Evolutionary conservation across 2,329 filamentous ascomycete genomes (phyloP).

Genomic region (Epichloe sp.): DNA sequence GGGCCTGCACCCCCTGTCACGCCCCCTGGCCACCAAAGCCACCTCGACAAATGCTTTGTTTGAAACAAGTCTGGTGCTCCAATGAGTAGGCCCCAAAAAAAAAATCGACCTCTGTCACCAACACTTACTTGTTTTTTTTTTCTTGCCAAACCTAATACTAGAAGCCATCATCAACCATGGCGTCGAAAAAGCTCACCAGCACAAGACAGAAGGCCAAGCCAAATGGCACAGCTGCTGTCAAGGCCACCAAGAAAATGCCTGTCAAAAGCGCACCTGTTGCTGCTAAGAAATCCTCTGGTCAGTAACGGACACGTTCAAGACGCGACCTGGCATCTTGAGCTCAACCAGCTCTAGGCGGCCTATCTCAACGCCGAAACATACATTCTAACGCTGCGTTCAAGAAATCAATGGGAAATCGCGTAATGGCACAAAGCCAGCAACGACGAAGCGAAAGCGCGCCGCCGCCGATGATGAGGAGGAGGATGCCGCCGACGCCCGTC

Average conservation of each 20-base stretch:
- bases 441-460: constrained; percentile 6
- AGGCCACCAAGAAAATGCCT: constrained; percentile 2
- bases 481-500: constrained; percentile 1
- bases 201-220: constrained; percentile 1
- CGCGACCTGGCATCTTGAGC: not conserved
- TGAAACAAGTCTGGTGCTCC: too few species aligned
- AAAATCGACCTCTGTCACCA: not conserved
- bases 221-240: not conserved
- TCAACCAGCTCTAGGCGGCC: not conserved
- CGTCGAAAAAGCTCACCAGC: constrained; percentile 4
- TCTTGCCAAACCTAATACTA: not conserved
- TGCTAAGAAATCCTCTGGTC: constrained; percentile 4
- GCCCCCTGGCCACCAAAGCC: too few species aligned
- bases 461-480: constrained; percentile 3
- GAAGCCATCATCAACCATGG: constrained; percentile 2
- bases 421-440: constrained; percentile 1
- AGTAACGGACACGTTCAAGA: constrained; percentile 1
- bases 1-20: too few species aligned
- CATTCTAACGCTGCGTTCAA: constrained; percentile 1
- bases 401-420: not conserved
- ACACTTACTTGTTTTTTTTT: not conserved
- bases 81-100: not conserved
- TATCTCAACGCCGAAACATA: not conserved
- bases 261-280: not conserved
- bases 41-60: too few species aligned